Conservation (phyloP, 2,329 filamentous ascomycete genomes). For the Dactylellina sp. region DNA sequence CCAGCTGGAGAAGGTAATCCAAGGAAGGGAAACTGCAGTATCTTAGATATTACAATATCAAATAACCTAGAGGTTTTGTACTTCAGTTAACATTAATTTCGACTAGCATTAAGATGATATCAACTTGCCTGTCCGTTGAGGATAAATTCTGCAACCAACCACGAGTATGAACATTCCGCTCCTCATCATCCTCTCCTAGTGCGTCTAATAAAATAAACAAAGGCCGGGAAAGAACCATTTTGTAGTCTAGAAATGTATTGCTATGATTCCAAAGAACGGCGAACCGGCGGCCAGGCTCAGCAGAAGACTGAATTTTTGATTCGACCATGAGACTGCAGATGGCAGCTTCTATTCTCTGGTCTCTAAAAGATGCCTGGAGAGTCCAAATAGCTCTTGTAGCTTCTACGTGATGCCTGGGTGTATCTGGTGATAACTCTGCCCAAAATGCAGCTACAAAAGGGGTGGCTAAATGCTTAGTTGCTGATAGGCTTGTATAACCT, state of each 20-base stretch:
- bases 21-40: conserved; percentile 71
- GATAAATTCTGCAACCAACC: conserved; percentile 79
- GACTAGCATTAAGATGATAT: conserved; percentile 51
- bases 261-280: conserved; percentile 84
- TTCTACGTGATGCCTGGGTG: conserved; percentile 94
- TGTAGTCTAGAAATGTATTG: conserved; percentile 67
- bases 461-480: conserved; percentile 73
- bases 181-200: conserved; percentile 77
- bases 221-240: conserved; percentile 81
- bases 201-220: conserved; percentile 84
- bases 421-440: conserved; percentile 81
- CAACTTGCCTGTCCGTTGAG: conserved; percentile 64
- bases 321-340: conserved; percentile 77
- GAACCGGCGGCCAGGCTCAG: conserved; percentile 77
- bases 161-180: conserved; percentile 80
- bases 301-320: conserved; percentile 68
- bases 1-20: conserved; percentile 59
- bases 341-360: conserved; percentile 82
- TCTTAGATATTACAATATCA: conserved; percentile 71
- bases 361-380: conserved; percentile 77
- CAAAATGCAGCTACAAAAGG: conserved; percentile 79
- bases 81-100: background rate
- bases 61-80: conserved; percentile 71
- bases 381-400: conserved; percentile 87
- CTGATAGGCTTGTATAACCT: conserved; percentile 62